Evolutionary conservation across 176 grass and related monocot species (phyloP), one percentile per base, ranked within the genome.

Genomic region (Typha latifolia): DNA sequence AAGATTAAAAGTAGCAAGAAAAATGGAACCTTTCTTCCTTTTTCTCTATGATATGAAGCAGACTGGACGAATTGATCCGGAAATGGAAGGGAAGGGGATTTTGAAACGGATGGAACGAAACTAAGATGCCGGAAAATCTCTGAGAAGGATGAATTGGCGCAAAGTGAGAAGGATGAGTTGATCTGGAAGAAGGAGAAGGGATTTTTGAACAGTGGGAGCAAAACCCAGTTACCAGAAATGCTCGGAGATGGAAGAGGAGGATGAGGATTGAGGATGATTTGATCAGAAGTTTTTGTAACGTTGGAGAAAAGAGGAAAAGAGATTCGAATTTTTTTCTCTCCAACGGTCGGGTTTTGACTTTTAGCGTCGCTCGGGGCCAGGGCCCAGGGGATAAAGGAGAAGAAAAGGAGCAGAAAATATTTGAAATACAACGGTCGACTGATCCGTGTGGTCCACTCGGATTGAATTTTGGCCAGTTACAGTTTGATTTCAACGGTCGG

Each of bases 341-440:
- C 47, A 82, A 82, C 80, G 74, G 74, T 77, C 66, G 62, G 67
- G 66, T 82, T 73, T 82, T 43, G 80, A 82, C 81, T 68, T 83
- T 61, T 57, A 12, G 27, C 16, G 16, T 72, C 69, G 53, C 21
- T 43, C 48, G 10, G 24, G 2, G 15, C 37, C 9, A 10, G 10
- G 24, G 2, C 9, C 37, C 9, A 10, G 37, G 37, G 37, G 37
- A 43, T 43, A 43, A 10, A 43, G 37, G 37, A 43, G 34, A 9
- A 43, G 1, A 59, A 55, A 71, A 53, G 47, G 24, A 22, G 23
- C 21, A 15, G 47, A 20, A 51, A 23, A 8, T 18, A 64, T 62
- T 72, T 61, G 77, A 79, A 79, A 53, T 43, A 29, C 29, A 79
- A 79, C 77, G 77, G 69, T 69, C 77, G 59, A 47, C 37, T 47